Percentiles rank a stretch among this genome's conserved stretches.
Evolutionary conservation across 2,329 filamentous ascomycete genomes (phyloP).

Genomic region (Arthrinium puccinioides): DNA sequence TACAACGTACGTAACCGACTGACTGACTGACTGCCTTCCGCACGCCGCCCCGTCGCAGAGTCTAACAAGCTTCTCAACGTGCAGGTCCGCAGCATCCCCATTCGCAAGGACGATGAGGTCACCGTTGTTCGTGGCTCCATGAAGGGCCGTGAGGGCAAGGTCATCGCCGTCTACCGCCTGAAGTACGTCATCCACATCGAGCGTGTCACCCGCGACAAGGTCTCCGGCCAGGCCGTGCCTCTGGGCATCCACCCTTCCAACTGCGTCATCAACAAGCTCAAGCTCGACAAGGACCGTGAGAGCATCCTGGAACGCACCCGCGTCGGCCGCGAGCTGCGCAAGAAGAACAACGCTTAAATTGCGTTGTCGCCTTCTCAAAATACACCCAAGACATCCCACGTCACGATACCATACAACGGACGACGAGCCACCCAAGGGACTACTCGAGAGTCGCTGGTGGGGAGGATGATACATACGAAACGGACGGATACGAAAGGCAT

Average conservation of each 20-base stretch:
- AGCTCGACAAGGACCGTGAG: constrained; percentile 95
- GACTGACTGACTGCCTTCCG: neutral
- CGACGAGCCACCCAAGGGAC: no score
- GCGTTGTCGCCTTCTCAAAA: neutral
- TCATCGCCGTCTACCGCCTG: constrained; percentile 95
- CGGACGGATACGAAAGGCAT: neutral
- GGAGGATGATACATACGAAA: constrained; percentile 1
- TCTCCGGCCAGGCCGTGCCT: constrained; percentile 90
- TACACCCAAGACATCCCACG: neutral
- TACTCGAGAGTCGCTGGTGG: constrained; percentile 2
- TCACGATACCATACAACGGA: constrained; percentile 3
- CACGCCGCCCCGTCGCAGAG: neutral
- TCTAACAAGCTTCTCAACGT: neutral
- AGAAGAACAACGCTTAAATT: constrained; percentile 60
- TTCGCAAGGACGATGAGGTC: constrained; percentile 97
- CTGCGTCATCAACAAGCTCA: constrained; percentile 97
- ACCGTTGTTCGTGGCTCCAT: constrained; percentile 84
- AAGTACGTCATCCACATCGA: constrained; percentile 98
- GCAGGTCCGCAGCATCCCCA: constrained; percentile 88
- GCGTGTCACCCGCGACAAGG: constrained; percentile 95
- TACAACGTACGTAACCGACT: constrained; percentile 71
- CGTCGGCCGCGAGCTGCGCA: constrained; percentile 67
- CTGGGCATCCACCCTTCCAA: constrained; percentile 94
- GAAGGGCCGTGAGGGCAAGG: constrained; percentile 98
- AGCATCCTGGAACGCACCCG: constrained; percentile 80